Percentiles rank a stretch among this genome's conserved stretches.
Conservation (phyloP, 495 filamentous ascomycete species). For the Tricharina praecox region DNA sequence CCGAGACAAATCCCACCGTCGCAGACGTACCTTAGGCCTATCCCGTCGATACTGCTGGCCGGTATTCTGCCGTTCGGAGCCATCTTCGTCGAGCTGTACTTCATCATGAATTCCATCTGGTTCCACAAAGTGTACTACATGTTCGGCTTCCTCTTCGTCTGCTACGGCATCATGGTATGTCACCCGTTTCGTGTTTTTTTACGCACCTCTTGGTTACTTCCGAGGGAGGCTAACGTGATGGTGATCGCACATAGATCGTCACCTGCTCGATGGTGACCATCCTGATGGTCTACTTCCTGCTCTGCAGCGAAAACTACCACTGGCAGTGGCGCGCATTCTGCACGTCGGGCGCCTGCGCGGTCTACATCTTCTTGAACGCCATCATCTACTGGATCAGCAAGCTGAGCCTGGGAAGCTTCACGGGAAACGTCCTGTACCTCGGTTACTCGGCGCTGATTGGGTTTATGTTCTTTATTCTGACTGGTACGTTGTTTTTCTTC, state of each 20-base stretch:
- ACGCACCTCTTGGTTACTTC: background rate
- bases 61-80: slow-evolving; percentile 87
- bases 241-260: slow-evolving; percentile 41
- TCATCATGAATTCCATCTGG: slow-evolving; percentile 97
- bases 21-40: slow-evolving; percentile 59
- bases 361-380: slow-evolving; percentile 78
- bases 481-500: slow-evolving; percentile 43
- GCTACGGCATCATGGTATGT: slow-evolving; percentile 71
- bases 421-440: slow-evolving; percentile 76
- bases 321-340: slow-evolving; percentile 96
- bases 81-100: slow-evolving; percentile 95
- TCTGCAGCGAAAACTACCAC: slow-evolving; percentile 92
- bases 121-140: slow-evolving; percentile 98
- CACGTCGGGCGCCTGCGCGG: slow-evolving; percentile 69
- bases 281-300: slow-evolving; percentile 80
- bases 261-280: slow-evolving; percentile 84
- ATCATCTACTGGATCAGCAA: slow-evolving; percentile 76
- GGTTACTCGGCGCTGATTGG: slow-evolving; percentile 81
- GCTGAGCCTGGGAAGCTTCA: slow-evolving; percentile 65
- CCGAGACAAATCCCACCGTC: slow-evolving; percentile 84
- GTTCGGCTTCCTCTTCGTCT: slow-evolving; percentile 97
- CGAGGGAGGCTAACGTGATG: background rate
- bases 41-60: slow-evolving; percentile 75
- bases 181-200: background rate
- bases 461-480: slow-evolving; percentile 82